Percentiles rank a stretch among this genome's conserved stretches.
Evolutionary conservation across 2,329 filamentous ascomycete genomes (phyloP).

Genomic region (Curvularia eragrostidis): DNA sequence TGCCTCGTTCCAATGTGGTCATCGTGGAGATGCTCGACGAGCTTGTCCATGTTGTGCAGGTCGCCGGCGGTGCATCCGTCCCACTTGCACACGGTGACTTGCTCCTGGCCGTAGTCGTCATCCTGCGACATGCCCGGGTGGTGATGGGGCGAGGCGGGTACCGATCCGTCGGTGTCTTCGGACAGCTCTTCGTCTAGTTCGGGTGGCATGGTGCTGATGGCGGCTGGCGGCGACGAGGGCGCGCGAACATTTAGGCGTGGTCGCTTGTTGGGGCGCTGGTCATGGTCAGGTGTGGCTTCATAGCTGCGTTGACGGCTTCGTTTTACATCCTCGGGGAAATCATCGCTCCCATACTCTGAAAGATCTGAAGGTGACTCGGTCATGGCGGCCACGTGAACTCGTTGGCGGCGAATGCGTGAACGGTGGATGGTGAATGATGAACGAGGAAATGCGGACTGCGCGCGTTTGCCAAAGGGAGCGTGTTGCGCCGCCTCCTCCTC

Average conservation of each 20-base stretch:
- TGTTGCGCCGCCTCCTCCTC: slow-evolving; percentile 9
- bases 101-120: slow-evolving; percentile 53
- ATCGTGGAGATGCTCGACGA: slow-evolving; percentile 70
- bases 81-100: slow-evolving; percentile 59
- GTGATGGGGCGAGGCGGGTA: slow-evolving; percentile 60
- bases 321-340: slow-evolving; percentile 65
- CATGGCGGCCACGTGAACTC: slow-evolving; percentile 6
- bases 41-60: slow-evolving; percentile 59
- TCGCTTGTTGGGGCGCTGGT: slow-evolving; percentile 51
- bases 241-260: slow-evolving; percentile 46
- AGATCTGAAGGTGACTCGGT: slow-evolving; percentile 68
- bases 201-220: slow-evolving; percentile 18
- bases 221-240: slow-evolving; percentile 43
- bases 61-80: slow-evolving; percentile 58
- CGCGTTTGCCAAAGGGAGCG: slow-evolving; percentile 14
- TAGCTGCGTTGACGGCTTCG: slow-evolving; percentile 58
- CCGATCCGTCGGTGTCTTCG: slow-evolving; percentile 85
- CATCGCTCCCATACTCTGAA: slow-evolving; percentile 69
- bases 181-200: slow-evolving; percentile 71
- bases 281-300: slow-evolving; percentile 53
- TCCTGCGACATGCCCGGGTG: slow-evolving; percentile 52
- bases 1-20: slow-evolving; percentile 92
- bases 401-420: background rate
- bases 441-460: background rate
- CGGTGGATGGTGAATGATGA: background rate